Base-by-base conservation (phyloP, 768 basidiomycete genomes). In the Tulasnella sp. region DNA sequence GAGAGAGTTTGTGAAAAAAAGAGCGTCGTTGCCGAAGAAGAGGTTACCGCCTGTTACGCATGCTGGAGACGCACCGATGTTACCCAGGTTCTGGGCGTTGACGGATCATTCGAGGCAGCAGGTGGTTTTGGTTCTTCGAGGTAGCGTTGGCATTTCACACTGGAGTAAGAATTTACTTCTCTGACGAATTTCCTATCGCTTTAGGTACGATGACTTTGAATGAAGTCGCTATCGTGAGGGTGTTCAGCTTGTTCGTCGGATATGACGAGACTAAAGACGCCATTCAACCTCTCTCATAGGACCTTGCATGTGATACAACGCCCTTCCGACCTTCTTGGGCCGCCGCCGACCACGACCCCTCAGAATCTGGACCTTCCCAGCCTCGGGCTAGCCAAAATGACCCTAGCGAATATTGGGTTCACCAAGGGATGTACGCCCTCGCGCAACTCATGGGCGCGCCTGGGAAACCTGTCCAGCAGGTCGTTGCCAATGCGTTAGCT, bases 161-260 rank as follows among this genome's bases (percentile, higher is more conserved):
- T 7, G 85, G 20, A 81, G 83, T 20, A 83, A 35, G n/a, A 26
- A 46, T 23, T n/a, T 42, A 48, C n/a, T 77, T 23, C 20, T 73
- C 39, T 44, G 67, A 35, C 3, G 16, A 29, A 42, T 1, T 13
- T 81, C 74, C 44, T 73, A 72, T 42, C 67, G 69, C 75, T 77
- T 70, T n/a, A 90, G 91, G 93, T 16, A 95, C 94, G 2, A 92
- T 94, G 92, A 92, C 91, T 3, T 85, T 95, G 61, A 95, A 95
- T 81, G 93, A 95, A 83, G 88, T 95, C 5, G 93, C 93, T 20
- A 93, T 92, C 13, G 81, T 81, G 70, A 37, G 80, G 77, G 35
- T 70, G 32, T n/a, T n/a, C 26, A 11, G 57, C 26, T 6, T 37
- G 18, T 23, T 57, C n/a, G 23, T 13, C 29, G 32, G 37, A n/a